These are phyloP conservation scores for Pythium myriotylum DNA, from an alignment of 352 stramenopile species.

Conservation along the genomic window DNA sequence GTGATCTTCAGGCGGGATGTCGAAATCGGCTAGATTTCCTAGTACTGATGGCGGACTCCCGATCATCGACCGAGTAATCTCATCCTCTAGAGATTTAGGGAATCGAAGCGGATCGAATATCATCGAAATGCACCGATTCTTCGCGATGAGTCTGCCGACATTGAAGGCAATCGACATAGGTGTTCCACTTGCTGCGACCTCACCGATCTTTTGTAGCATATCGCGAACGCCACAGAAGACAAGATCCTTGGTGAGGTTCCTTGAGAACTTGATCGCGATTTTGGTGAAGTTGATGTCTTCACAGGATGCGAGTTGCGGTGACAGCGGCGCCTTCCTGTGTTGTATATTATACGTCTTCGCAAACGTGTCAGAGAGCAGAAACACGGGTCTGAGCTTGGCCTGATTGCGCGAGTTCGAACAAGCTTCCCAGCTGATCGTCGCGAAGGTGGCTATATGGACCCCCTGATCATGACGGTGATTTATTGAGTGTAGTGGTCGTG, in stretches of 20 bases:
- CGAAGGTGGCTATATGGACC: conserved; percentile 77
- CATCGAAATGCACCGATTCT: conserved; percentile 72
- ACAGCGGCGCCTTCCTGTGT: conserved; percentile 39
- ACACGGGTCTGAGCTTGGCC: conserved; percentile 53
- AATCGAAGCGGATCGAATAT: conserved; percentile 72
- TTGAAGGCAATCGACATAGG: conserved; percentile 70
- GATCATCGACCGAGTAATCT: conserved; percentile 63
- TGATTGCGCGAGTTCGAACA: conserved; percentile 63
- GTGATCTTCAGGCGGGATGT: conserved; percentile 53
- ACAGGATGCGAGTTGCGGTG: conserved; percentile 45
- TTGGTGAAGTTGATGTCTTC: conserved; percentile 86
- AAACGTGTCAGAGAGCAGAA: conserved; percentile 74
- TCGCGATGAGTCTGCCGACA: conserved; percentile 70
- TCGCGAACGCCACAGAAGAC: conserved; percentile 72
- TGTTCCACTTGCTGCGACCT: conserved; percentile 53
- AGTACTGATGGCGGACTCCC: conserved; percentile 42
- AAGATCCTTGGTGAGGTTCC: conserved; percentile 72
- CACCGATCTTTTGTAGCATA: conserved; percentile 73
- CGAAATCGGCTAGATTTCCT: conserved; percentile 60
- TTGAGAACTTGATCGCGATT: conserved; percentile 82
- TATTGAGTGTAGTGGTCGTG: not conserved
- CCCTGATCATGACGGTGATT: conserved; percentile 33
- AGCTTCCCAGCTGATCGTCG: conserved; percentile 70
- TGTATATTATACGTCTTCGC: conserved; percentile 62
- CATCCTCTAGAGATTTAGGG: conserved; percentile 54